Evolutionary conservation across 2,329 filamentous ascomycete genomes (phyloP).

Genomic region (Aspergillus jensenii): DNA sequence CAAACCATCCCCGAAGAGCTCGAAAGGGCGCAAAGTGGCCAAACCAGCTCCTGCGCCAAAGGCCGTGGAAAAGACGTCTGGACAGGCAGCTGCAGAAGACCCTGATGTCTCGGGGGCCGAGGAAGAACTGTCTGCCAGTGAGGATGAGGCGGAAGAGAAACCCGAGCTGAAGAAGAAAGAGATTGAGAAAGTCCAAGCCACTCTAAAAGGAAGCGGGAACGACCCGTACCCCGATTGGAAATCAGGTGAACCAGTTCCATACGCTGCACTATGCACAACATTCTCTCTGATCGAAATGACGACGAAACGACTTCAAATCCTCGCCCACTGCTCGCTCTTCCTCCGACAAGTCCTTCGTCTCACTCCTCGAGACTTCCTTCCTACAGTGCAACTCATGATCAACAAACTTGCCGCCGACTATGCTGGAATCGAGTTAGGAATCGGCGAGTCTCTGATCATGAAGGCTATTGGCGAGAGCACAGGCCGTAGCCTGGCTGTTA

Average conservation of each 20-base stretch:
- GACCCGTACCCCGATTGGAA: constrained; percentile 97
- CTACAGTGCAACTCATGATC: constrained; percentile 92
- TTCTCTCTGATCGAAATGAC: constrained; percentile 96
- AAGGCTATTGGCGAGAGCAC: constrained; percentile 96
- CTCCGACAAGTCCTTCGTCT: constrained; percentile 90
- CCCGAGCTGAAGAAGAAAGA: constrained; percentile 71
- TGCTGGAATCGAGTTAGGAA: constrained; percentile 94
- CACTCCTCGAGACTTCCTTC: constrained; percentile 81
- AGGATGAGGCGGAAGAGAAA: constrained; percentile 62
- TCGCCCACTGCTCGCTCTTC: constrained; percentile 85
- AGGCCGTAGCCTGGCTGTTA: constrained; percentile 79
- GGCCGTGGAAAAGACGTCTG: constrained; percentile 42
- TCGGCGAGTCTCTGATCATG: constrained; percentile 97
- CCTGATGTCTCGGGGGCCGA: constrained; percentile 29
- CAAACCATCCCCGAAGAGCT: constrained; percentile 21
- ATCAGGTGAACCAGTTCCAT: constrained; percentile 82
- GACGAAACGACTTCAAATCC: constrained; percentile 83
- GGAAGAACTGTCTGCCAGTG: constrained; percentile 45
- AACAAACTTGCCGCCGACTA: constrained; percentile 98
- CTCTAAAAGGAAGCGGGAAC: constrained; percentile 65
- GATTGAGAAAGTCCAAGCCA: constrained; percentile 76
- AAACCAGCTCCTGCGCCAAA: constrained; percentile 24
- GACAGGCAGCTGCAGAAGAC: constrained; percentile 44
- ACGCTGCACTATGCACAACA: constrained; percentile 89
- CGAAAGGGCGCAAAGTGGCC: constrained; percentile 14